phyloP scores from a whole-genome alignment of 441 rosid species.

The Geranium incanum region DNA sequence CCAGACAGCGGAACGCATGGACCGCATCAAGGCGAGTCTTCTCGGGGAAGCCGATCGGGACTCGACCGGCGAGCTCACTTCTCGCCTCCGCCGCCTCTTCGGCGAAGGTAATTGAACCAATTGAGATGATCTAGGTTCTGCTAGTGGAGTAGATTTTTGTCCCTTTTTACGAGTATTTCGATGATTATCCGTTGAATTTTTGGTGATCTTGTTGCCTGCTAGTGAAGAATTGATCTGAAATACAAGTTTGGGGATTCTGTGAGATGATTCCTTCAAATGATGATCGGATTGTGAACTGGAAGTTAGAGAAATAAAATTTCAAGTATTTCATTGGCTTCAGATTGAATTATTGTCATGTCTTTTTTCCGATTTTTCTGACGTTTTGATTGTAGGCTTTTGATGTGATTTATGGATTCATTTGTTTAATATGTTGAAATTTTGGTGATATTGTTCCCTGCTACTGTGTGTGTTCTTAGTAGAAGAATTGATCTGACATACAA shows the following conservation, averaged over 20 bases:
- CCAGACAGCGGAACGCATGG: constrained; percentile 43
- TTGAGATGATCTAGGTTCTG: not conserved
- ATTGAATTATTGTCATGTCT: too few species aligned
- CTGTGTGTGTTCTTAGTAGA: too few species aligned
- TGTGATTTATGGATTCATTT: too few species aligned
- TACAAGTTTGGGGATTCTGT: not conserved
- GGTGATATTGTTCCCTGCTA: too few species aligned
- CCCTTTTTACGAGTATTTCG: not conserved
- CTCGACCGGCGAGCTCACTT: constrained; percentile 55
- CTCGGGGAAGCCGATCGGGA: constrained; percentile 71
- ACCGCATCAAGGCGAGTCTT: constrained; percentile 44
- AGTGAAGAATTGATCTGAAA: too few species aligned
- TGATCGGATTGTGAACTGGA: not conserved
- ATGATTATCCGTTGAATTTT: not conserved
- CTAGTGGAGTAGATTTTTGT: not conserved
- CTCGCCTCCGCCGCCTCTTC: constrained; percentile 65
- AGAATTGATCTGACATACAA: too few species aligned
- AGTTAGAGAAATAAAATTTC: too few species aligned
- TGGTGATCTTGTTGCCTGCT: not conserved
- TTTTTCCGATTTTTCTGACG: too few species aligned
- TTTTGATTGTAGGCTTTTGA: too few species aligned
- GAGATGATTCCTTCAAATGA: not conserved
- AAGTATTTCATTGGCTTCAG: too few species aligned
- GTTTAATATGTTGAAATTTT: too few species aligned
- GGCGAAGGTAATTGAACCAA: constrained; percentile 30